These are phyloP conservation scores for Picea sitchensis DNA, from an alignment of 75 land plant species.

Conservation along the genomic window DNA sequence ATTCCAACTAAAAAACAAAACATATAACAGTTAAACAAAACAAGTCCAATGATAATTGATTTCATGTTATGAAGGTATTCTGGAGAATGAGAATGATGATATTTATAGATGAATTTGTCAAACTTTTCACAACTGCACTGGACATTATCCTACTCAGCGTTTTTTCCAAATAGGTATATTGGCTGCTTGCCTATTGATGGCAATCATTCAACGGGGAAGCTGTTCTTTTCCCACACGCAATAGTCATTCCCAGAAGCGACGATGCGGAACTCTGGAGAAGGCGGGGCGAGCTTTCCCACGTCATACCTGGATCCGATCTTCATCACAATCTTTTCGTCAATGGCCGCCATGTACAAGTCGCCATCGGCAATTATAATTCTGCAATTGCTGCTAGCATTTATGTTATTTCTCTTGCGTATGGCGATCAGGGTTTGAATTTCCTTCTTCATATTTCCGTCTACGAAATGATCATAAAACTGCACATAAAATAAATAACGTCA, in stretches of 20 bases:
- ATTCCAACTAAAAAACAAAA: too few species aligned
- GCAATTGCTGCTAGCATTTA: conserved; percentile 25
- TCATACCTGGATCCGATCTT: conserved; percentile 45
- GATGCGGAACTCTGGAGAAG: neutral
- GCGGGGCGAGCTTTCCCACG: neutral
- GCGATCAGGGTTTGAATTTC: conserved; percentile 15
- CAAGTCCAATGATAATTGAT: too few species aligned
- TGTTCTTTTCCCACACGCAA: conserved; percentile 8
- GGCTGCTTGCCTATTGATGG: too few species aligned
- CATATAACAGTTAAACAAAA: too few species aligned
- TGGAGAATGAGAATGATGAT: too few species aligned
- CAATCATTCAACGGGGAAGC: too few species aligned
- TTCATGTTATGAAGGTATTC: too few species aligned
- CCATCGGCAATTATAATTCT: conserved; percentile 23
- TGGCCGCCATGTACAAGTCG: conserved; percentile 36
- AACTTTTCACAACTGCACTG: too few species aligned
- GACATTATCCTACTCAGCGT: too few species aligned
- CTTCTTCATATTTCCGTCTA: conserved; percentile 26
- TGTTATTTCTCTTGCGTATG: conserved; percentile 28
- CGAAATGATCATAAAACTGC: conserved; percentile 52
- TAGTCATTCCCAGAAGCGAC: neutral
- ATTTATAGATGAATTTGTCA: too few species aligned
- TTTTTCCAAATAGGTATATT: too few species aligned
- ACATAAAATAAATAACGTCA: neutral
- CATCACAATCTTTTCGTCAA: conserved; percentile 27